Percentiles rank a stretch among this genome's conserved stretches.
Conservation (phyloP, 2,329 filamentous ascomycete genomes). For the Aureobasidium sp. region DNA sequence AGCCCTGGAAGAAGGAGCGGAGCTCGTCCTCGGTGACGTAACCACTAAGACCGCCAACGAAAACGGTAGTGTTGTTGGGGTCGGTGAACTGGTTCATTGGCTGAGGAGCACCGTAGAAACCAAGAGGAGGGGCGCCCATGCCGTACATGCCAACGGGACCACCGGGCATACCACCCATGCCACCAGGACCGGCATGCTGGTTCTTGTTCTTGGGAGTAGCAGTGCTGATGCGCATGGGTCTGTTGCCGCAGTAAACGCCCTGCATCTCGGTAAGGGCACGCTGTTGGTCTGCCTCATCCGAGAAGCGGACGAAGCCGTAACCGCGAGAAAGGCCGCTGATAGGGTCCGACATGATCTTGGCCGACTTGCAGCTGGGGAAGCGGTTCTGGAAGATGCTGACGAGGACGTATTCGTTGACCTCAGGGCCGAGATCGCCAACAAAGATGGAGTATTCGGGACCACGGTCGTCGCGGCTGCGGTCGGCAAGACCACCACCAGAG, state of each 20-base stretch:
- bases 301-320: constrained; percentile 97
- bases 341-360: constrained; percentile 99
- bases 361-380: constrained; percentile 96
- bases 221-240: constrained; percentile 96
- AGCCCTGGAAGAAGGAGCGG: constrained; percentile 99
- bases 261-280: constrained; percentile 96
- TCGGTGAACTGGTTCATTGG: constrained; percentile 99
- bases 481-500: constrained; percentile 87
- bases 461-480: constrained; percentile 92
- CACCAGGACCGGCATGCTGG: constrained; percentile 47
- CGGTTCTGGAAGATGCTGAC: constrained; percentile 95
- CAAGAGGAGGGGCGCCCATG: constrained; percentile 63
- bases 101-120: constrained; percentile 58
- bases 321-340: constrained; percentile 96
- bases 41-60: constrained; percentile 91
- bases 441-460: constrained; percentile 97
- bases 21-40: constrained; percentile 99
- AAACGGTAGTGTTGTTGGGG: constrained; percentile 98
- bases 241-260: constrained; percentile 96
- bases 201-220: constrained; percentile 91
- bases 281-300: constrained; percentile 92
- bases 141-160: constrained; percentile 56
- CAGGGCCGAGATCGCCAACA: constrained; percentile 92
- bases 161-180: constrained; percentile 43
- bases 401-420: constrained; percentile 97